Evolutionary conservation across 768 basidiomycete genomes (phyloP), one percentile per base, ranked within the genome.

Genomic region (Tulasnella sp.): DNA sequence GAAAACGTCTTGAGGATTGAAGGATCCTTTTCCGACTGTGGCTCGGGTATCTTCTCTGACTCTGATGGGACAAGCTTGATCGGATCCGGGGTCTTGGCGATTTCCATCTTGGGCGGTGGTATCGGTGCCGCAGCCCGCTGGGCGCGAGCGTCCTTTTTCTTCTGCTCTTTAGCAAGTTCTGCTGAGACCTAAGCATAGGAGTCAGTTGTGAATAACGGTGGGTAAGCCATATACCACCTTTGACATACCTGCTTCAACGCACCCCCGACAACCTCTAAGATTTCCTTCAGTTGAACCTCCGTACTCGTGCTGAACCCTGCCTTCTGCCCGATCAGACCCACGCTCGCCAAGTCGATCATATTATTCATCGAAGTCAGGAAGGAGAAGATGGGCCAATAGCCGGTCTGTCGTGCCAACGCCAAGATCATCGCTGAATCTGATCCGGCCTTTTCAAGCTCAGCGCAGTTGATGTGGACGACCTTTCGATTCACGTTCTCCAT

Each of bases 281-380:
- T 81, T 65, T 88, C 79, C 65, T 86, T 85, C 45, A 97, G 73
- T 69, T 97, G 91, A 44, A 90, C 86, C 17, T 81, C 73, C 12
- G 92, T 73, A 2, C 91, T 83, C 41, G 78, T 83, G 50, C 82
- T 84, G 63, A 97, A 73, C 17, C 96, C 92, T 22, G 88, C 93
- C 73, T 97, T 97, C 67, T 96, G 91, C 2, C 96, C 96, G 64
- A 96, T 96, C n/a, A 98, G 67, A 1, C 93, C 93, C 44, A 92
- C 80, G 60, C 84, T 85, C 1, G 90, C 92, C n/a, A 98, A 76
- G 68, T 98, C 94, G 62, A 97, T 80, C 59, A 98, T 71, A 62
- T 80, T 85, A 65, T 80, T 87, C 67, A 90, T 71, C 0, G 87
- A 90, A 65, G 84, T 83, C 50, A 90, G 73, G 72, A 92, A 86